phyloP scores from a whole-genome alignment of 2,329 filamentous ascomycete genomes.

The Monosporascus sp. region DNA sequence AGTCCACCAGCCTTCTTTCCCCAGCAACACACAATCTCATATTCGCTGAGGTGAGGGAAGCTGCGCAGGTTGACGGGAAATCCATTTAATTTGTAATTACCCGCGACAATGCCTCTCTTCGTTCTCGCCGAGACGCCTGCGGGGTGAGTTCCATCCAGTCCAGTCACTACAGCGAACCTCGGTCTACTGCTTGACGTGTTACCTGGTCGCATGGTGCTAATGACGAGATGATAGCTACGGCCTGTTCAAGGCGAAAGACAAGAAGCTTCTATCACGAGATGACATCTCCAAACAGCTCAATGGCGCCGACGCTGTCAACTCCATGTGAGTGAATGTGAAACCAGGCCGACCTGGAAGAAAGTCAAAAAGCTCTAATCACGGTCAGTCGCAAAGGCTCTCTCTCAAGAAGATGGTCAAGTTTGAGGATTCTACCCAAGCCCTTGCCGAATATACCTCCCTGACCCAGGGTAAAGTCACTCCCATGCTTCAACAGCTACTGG shows the following conservation, averaged over 20 bases:
- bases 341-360: background rate
- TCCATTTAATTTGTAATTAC: conserved; percentile 4
- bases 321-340: conserved; percentile 58
- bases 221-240: conserved; percentile 65
- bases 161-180: background rate
- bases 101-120: conserved; percentile 73
- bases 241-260: conserved; percentile 97
- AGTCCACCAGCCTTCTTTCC: conserved; percentile 21
- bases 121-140: conserved; percentile 92
- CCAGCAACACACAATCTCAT: conserved; percentile 22
- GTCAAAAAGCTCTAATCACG: background rate
- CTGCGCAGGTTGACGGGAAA: conserved; percentile 18
- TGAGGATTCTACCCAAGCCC: conserved; percentile 82
- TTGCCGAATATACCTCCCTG: conserved; percentile 84
- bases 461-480: conserved; percentile 94
- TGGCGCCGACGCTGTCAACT: conserved; percentile 78
- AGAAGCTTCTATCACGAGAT: conserved; percentile 91
- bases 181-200: background rate
- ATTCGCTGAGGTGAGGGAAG: conserved; percentile 16
- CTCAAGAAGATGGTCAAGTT: conserved; percentile 98
- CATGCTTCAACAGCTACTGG: conserved; percentile 74
- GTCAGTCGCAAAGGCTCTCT: conserved; percentile 60
- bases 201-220: conserved; percentile 5
- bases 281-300: conserved; percentile 69
- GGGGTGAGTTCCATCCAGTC: conserved; percentile 45